Evolutionary conservation across 2,329 filamentous ascomycete genomes (phyloP), one percentile per base, ranked within the genome.

Genomic region (Colletotrichum incanum): DNA sequence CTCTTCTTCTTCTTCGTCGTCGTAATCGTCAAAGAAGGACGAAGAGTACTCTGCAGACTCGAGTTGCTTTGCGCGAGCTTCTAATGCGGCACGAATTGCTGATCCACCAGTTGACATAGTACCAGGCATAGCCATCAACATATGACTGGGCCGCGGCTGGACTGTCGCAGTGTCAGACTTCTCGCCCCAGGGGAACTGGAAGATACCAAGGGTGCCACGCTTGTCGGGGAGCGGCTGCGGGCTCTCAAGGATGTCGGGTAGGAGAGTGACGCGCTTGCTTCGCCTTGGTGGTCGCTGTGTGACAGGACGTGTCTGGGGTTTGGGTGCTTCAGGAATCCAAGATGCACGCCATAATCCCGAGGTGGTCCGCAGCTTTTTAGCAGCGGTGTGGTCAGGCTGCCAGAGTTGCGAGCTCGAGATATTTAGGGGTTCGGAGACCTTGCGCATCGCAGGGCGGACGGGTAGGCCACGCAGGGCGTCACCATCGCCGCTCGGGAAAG

Each of bases 131-230:
- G 85, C 82, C 80, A 83, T 84, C 65, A 82, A 81, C 74, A 80
- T 80, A 72, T 80, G 79, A 55, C 73, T 79, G 43, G 79, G 81
- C 11, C 79, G 79, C 66, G 80, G 79, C 74, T 83, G 84, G 66
- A 86, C 78, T 37, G 80, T 86, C 12, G 86, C 86, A 65, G 84
- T 85, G 78, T 91, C 89, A 26, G 90, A 92, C 75, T 81, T 87
- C 80, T 92, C 90, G 18, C 90, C 90, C 89, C 89, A 92, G 2
- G 90, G 89, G 74, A 92, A 92, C 75, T 91, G 88, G 81, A 91
- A 92, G 76, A 92, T 88, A 6, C 90, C 90, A 23, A 92, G 84
- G 14, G 89, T 91, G 16, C 85, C 89, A 52, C 86, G 84, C 79
- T 88, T 89, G 77, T 90, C 83, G 5, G 86, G 86, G 5, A 92